Base-by-base conservation (phyloP, 164 flowering plant species). In the Chimonanthus praecox region DNA sequence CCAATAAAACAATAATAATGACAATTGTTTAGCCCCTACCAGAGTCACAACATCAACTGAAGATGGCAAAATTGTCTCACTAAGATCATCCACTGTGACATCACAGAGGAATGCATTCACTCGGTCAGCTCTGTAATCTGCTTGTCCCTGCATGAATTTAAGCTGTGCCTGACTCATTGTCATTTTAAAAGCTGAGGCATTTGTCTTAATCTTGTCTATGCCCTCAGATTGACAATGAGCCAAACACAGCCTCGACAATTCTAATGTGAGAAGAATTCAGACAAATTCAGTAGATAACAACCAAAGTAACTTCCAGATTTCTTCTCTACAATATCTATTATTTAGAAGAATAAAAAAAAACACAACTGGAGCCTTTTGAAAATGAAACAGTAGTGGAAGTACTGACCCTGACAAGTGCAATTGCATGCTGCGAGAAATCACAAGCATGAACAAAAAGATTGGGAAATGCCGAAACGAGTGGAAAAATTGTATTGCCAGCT, bases 1-100 rank as follows among this genome's bases (percentile, higher is more conserved):
- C 33, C 33, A 33, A 33, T 33, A 33, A 33, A 33, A 33, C 33
- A 33, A 33, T 33, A 33, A 33, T 33, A 33, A 33, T 0, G 33
- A 33, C 33, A 33, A 33, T 33, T 33, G 33, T 33, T 33, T 33
- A 33, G 33, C 44, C 66, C 66, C 21, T 92, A 94, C 98, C 98
- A 92, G 88, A 73, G 96, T 94, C 6, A 94, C 87, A 72, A 94
- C 80, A 78, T 94, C 97, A 77, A 92, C 86, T 74, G 98, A 94
- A 49, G 92, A 83, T 47, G 91, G 87, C 68, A 82, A 63, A 71
- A 94, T 81, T 7, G 90, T 82, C 67, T 78, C 58, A 80, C 79
- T 74, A 65, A 94, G 82, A 75, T 90, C 96, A 86, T 90, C 92
- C 74, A 43, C 74, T 10, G 96, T 88, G 65, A 89, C 82, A 82